These are phyloP conservation scores for Colletotrichum euphorbiae DNA, from an alignment of 2,329 filamentous ascomycete genomes.

Conservation along the genomic window DNA sequence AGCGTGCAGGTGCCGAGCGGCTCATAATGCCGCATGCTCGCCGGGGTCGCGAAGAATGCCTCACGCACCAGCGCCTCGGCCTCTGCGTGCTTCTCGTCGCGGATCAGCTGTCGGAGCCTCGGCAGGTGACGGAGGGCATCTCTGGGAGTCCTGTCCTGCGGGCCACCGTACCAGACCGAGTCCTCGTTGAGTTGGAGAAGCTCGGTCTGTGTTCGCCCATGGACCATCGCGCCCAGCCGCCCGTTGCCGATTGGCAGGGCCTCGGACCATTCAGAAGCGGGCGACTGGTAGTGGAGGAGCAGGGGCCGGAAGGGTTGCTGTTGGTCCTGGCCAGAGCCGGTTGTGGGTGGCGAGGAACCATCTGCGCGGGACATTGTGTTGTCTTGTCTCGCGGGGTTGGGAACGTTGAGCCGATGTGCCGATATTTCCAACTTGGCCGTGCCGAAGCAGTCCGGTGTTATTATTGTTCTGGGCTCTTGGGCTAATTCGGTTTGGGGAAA, in stretches of 20 bases:
- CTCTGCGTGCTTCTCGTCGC: conserved; percentile 45
- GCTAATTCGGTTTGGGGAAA: no score
- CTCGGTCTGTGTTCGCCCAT: conserved; percentile 51
- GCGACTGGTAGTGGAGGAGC: conserved; percentile 46
- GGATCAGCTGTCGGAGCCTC: conserved; percentile 51
- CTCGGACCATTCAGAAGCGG: conserved; percentile 48
- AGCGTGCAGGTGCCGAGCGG: conserved; percentile 52
- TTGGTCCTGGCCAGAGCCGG: conserved; percentile 14
- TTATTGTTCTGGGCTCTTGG: no score
- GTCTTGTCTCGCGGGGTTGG: background rate
- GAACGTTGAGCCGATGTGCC: conserved; percentile 36
- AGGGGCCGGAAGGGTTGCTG: conserved; percentile 1
- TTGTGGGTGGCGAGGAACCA: background rate
- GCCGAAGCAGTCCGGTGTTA: background rate
- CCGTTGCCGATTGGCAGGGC: conserved; percentile 58
- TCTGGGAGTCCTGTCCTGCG: conserved; percentile 53
- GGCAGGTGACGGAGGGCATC: conserved; percentile 50
- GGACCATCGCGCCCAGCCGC: conserved; percentile 53
- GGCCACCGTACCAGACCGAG: conserved; percentile 57
- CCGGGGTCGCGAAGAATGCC: conserved; percentile 58
- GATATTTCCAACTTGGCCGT: background rate
- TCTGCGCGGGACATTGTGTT: conserved; percentile 16
- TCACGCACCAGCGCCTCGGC: conserved; percentile 40
- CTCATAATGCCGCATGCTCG: conserved; percentile 61
- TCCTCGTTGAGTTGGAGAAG: conserved; percentile 59